These are phyloP conservation scores for Fistulina hepatica DNA, from an alignment of 1,284 basidiomycete genomes.

Conservation along the genomic window DNA sequence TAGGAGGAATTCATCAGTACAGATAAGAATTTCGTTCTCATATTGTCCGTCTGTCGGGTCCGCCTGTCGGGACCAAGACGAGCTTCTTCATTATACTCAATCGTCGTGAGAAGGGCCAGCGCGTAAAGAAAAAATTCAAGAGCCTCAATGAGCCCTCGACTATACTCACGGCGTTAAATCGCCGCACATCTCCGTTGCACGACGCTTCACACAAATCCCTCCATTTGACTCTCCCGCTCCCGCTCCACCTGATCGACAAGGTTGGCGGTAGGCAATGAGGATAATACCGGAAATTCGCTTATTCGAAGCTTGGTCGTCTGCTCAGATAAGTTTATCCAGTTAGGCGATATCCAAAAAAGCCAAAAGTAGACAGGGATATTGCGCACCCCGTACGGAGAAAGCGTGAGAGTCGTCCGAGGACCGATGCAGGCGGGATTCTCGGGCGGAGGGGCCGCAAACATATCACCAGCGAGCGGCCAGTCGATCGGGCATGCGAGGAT, in stretches of 20 bases:
- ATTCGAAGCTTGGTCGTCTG: slow-evolving; percentile 46
- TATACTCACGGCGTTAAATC: no score
- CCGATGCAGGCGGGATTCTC: slow-evolving; percentile 36
- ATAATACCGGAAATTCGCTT: slow-evolving; percentile 39
- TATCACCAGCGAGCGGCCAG: slow-evolving; percentile 39
- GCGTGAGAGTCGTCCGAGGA: slow-evolving; percentile 31
- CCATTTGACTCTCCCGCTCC: slow-evolving; percentile 9
- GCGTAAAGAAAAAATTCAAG: no score
- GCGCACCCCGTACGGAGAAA: slow-evolving; percentile 45
- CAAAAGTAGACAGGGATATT: not conserved
- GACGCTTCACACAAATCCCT: no score
- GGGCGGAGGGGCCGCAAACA: slow-evolving; percentile 40
- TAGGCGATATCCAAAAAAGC: not conserved
- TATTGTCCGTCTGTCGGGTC: no score
- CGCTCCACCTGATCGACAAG: no score
- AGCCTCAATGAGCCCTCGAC: no score
- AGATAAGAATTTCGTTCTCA: no score
- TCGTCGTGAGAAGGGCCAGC: no score
- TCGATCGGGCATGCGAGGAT: slow-evolving; percentile 39
- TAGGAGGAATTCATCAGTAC: no score
- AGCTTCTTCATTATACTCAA: no score
- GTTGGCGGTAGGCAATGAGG: slow-evolving; percentile 5
- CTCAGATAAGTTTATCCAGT: not conserved
- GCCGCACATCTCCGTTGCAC: no score
- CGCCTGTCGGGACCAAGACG: no score